Conservation (phyloP, 2,329 filamentous ascomycete species). For the Celoporthe dispersa region DNA sequence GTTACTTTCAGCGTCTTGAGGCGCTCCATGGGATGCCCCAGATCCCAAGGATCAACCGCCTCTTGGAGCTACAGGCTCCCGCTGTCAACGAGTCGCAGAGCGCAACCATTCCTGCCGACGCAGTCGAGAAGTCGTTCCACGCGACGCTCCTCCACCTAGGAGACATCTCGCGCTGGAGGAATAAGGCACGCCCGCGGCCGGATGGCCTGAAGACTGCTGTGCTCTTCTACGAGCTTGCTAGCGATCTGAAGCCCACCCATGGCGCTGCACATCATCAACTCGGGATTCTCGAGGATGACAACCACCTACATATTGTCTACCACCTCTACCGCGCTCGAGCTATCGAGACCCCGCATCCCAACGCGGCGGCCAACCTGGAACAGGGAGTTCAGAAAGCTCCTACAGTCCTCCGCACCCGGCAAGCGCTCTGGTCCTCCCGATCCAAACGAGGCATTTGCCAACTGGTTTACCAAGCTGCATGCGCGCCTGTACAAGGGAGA, state of each 20-base stretch:
- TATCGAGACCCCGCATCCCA: slow-evolving; percentile 73
- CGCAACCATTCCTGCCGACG: slow-evolving; percentile 56
- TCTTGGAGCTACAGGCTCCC: slow-evolving; percentile 49
- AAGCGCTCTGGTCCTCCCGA: slow-evolving; percentile 49
- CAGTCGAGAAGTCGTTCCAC: slow-evolving; percentile 75
- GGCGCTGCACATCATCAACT: slow-evolving; percentile 89
- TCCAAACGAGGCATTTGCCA: slow-evolving; percentile 67
- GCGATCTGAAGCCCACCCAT: slow-evolving; percentile 75
- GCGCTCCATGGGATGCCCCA: slow-evolving; percentile 60
- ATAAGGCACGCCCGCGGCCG: slow-evolving; percentile 72
- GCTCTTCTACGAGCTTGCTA: slow-evolving; percentile 83
- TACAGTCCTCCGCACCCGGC: slow-evolving; percentile 42
- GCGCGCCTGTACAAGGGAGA: slow-evolving; percentile 81
- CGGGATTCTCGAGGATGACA: slow-evolving; percentile 79
- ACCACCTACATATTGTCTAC: slow-evolving; percentile 85
- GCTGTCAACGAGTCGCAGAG: slow-evolving; percentile 50
- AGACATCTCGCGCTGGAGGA: slow-evolving; percentile 86
- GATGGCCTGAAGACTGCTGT: slow-evolving; percentile 80
- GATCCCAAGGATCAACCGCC: slow-evolving; percentile 46
- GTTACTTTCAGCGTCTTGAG: slow-evolving; percentile 79
- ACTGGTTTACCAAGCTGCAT: slow-evolving; percentile 86
- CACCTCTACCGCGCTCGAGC: slow-evolving; percentile 85
- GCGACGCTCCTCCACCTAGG: slow-evolving; percentile 84
- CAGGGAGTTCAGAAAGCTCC: slow-evolving; percentile 71
- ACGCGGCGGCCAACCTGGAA: slow-evolving; percentile 76